Conservation (phyloP, 768 basidiomycete genomes). For the Scleroderma bovista region DNA sequence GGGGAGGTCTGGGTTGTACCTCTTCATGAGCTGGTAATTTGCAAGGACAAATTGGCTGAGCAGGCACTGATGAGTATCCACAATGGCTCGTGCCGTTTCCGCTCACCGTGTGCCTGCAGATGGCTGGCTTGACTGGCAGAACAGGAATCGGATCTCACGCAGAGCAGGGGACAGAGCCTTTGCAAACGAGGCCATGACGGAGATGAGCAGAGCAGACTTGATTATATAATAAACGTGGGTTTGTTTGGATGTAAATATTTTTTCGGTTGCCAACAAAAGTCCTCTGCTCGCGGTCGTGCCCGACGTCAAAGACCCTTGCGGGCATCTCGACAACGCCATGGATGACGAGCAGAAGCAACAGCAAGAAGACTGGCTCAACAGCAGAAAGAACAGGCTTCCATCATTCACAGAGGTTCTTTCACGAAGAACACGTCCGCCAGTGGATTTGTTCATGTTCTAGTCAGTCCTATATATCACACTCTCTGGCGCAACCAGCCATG, state of each 20-base stretch:
- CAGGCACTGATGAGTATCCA: slow-evolving; percentile 1
- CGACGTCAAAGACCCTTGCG: slow-evolving; percentile 5
- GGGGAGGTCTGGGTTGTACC: slow-evolving; percentile 83
- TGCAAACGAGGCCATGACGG: slow-evolving; percentile 55
- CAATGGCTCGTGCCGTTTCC: neutral
- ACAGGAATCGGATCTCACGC: slow-evolving; percentile 74
- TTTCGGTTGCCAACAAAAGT: slow-evolving; percentile 14
- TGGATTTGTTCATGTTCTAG: slow-evolving; percentile 99
- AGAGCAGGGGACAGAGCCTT: slow-evolving; percentile 73
- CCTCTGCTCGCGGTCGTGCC: slow-evolving; percentile 10
- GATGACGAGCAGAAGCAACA: slow-evolving; percentile 46
- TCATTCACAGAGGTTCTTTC: slow-evolving; percentile 89
- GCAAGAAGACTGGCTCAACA: slow-evolving; percentile 72
- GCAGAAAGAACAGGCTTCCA: slow-evolving; percentile 73
- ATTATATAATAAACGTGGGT: slow-evolving; percentile 24
- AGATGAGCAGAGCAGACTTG: slow-evolving; percentile 14
- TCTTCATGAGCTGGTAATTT: slow-evolving; percentile 70
- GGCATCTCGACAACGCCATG: slow-evolving; percentile 27
- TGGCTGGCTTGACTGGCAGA: slow-evolving; percentile 69
- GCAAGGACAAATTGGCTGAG: slow-evolving; percentile 76
- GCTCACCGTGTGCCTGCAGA: slow-evolving; percentile 74
- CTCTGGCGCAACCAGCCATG: neutral
- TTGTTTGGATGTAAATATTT: slow-evolving; percentile 10
- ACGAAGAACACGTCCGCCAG: slow-evolving; percentile 85
- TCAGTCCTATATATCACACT: no score